A percentile compares a stretch with the other conserved stretches of the same genome.
These are phyloP conservation scores for Leccinum truebloodii DNA, from an alignment of 768 basidiomycete species.

Conservation along the genomic window DNA sequence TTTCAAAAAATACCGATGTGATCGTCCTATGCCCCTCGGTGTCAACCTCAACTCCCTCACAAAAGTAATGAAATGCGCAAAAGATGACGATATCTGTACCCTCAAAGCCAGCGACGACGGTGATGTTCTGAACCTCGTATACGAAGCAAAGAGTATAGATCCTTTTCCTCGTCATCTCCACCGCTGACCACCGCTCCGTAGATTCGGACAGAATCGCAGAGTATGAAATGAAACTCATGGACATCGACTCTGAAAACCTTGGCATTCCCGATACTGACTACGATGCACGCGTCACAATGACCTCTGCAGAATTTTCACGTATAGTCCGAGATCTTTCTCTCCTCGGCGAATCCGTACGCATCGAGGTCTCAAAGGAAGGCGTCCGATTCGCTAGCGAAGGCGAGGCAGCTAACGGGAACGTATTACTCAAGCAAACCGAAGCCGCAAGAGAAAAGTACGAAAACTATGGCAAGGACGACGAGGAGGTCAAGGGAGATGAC, in stretches of 20 bases:
- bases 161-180: not conserved
- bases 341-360: constrained; percentile 92
- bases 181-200: constrained; percentile 30
- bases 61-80: constrained; percentile 96
- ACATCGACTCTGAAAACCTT: constrained; percentile 94
- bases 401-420: constrained; percentile 88
- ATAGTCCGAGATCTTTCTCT: constrained; percentile 91
- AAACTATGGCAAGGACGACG: constrained; percentile 43
- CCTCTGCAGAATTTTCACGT: constrained; percentile 82
- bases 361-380: constrained; percentile 95
- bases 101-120: constrained; percentile 91
- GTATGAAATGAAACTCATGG: constrained; percentile 99
- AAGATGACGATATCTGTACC: constrained; percentile 90
- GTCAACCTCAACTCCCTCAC: constrained; percentile 85
- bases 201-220: constrained; percentile 93
- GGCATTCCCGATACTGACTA: constrained; percentile 98
- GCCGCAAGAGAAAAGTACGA: constrained; percentile 43
- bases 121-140: constrained; percentile 84
- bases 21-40: constrained; percentile 90
- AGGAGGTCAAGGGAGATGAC: constrained; percentile 42
- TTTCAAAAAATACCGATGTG: constrained; percentile 90
- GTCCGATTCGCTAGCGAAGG: constrained; percentile 92
- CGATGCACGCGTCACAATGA: constrained; percentile 88
- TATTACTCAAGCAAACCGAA: constrained; percentile 78
- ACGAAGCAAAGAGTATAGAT: constrained; percentile 80